phyloP scores from a whole-genome alignment of 345 rosid species.

The Angophora floribunda region DNA sequence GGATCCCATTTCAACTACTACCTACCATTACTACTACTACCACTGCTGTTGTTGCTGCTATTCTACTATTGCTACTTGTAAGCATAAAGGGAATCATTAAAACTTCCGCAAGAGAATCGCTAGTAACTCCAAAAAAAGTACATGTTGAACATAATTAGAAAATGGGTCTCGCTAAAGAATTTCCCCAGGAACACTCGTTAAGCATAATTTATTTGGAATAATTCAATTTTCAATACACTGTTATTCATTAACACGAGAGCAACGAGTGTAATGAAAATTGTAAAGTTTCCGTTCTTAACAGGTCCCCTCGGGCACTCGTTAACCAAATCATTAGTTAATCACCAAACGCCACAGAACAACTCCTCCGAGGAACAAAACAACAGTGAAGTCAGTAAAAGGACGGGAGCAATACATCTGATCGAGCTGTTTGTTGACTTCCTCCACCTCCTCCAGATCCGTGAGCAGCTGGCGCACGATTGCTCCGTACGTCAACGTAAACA shows the following conservation, averaged over 20 bases:
- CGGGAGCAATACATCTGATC: slow-evolving; percentile 66
- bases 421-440: slow-evolving; percentile 97
- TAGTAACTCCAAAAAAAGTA: neutral
- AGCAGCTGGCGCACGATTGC: slow-evolving; percentile 89
- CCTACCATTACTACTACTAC: neutral
- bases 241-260: neutral
- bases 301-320: neutral
- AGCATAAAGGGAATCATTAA: neutral
- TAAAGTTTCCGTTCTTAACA: neutral
- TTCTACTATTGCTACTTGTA: neutral
- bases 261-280: neutral
- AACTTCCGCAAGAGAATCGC: neutral
- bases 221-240: neutral
- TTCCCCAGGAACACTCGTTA: neutral
- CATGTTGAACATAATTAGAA: neutral
- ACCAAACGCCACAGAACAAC: neutral
- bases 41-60: neutral
- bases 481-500: slow-evolving; percentile 86
- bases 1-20: neutral
- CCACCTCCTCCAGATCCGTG: slow-evolving; percentile 91
- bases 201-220: neutral
- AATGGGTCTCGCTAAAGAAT: neutral
- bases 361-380: neutral
- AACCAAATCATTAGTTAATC: neutral
- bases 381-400: neutral